phyloP scores from a whole-genome alignment of 2,329 filamentous ascomycete genomes.

The Aspergillus sp. region DNA sequence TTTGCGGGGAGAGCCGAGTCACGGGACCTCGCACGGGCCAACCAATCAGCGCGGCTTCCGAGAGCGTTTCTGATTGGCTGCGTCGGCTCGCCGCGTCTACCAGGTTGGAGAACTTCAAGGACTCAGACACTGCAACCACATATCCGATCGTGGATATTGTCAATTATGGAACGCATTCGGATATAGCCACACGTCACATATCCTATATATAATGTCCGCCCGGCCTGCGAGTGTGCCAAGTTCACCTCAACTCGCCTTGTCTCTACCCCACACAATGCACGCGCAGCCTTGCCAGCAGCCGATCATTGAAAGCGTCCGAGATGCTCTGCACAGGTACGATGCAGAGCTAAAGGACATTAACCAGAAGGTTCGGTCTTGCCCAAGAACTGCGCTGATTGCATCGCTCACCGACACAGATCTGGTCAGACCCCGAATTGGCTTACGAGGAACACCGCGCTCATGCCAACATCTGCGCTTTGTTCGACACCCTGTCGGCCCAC shows the following conservation, averaged over 20 bases:
- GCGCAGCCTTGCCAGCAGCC: slow-evolving; percentile 13
- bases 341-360: slow-evolving; percentile 14
- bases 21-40: slow-evolving; percentile 1
- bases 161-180: too few relatives aligned
- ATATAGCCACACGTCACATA: too few relatives aligned
- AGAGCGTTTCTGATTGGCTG: slow-evolving; percentile 15
- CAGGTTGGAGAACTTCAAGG: too few relatives aligned
- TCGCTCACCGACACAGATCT: slow-evolving; percentile 20
- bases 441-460: slow-evolving; percentile 46
- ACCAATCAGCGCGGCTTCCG: slow-evolving; percentile 4
- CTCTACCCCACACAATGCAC: slow-evolving; percentile 10
- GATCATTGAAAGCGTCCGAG: slow-evolving; percentile 16
- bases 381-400: not conserved
- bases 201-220: too few relatives aligned
- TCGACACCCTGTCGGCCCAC: slow-evolving; percentile 23
- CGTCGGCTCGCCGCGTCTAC: slow-evolving; percentile 7
- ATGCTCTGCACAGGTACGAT: slow-evolving; percentile 15
- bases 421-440: slow-evolving; percentile 40
- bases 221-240: too few relatives aligned
- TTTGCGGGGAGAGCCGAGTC: not conserved
- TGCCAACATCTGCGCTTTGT: slow-evolving; percentile 34
- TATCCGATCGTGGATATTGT: too few relatives aligned
- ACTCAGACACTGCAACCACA: too few relatives aligned
- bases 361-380: slow-evolving; percentile 16
- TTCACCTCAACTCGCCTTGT: too few relatives aligned